phyloP scores from a whole-genome alignment of 805 yeast genomes.

The Candida boidinii region DNA sequence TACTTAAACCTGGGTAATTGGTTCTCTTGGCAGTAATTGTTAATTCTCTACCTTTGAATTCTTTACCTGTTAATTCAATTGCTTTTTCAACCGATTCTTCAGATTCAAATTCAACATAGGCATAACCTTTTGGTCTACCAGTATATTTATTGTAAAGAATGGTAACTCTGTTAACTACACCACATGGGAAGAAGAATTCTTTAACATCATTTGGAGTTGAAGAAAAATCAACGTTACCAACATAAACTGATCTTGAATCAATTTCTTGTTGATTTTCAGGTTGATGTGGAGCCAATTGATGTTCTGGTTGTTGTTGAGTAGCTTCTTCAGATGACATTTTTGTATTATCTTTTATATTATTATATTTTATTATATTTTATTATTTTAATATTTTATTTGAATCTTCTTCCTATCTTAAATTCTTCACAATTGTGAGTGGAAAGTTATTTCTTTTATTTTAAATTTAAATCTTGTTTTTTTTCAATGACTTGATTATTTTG shows the following conservation, averaged over 20 bases:
- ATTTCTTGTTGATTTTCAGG: conserved; percentile 37
- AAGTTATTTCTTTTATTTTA: too few relatives aligned
- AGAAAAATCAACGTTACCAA: conserved; percentile 78
- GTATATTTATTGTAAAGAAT: conserved; percentile 62
- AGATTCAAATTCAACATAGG: conserved; percentile 73
- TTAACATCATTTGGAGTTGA: conserved; percentile 71
- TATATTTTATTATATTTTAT: background rate
- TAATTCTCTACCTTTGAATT: conserved; percentile 57
- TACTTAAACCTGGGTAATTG: conserved; percentile 44
- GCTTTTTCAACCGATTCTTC: conserved; percentile 56
- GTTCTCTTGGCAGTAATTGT: conserved; percentile 72
- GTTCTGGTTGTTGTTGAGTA: too few relatives aligned
- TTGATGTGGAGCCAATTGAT: conserved; percentile 23
- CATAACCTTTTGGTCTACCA: conserved; percentile 80
- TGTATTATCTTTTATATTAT: background rate
- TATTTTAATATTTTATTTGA: background rate
- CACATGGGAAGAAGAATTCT: conserved; percentile 59
- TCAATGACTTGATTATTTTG: too few relatives aligned
- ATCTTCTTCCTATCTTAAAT: background rate
- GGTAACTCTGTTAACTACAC: conserved; percentile 72
- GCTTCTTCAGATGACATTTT: too few relatives aligned
- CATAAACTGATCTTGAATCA: conserved; percentile 71
- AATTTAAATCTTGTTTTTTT: too few relatives aligned
- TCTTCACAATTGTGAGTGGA: too few relatives aligned
- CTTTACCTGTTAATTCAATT: conserved; percentile 51